Conservation (phyloP, 345 rosid genomes). For the Heritiera littoralis region DNA sequence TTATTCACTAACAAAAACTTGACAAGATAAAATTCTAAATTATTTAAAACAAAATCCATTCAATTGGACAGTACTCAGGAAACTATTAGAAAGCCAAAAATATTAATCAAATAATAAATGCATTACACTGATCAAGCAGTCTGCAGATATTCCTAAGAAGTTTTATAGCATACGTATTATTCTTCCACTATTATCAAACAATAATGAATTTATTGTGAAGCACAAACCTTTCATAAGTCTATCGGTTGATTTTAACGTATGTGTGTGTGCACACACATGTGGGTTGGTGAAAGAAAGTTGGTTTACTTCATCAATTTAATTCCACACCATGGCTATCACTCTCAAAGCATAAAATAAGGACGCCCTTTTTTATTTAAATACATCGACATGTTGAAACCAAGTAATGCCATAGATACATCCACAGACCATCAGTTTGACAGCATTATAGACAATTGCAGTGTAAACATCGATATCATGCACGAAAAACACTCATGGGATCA, state of each 20-base stretch:
- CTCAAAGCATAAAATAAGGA: not conserved
- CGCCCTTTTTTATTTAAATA: not conserved
- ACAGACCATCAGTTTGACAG: not conserved
- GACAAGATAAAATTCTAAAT: not conserved
- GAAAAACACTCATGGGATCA: not conserved
- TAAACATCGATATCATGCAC: not conserved
- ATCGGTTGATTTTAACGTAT: not conserved
- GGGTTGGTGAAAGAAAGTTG: not conserved
- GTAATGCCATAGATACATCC: constrained; percentile 7
- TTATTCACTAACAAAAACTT: constrained; percentile 5
- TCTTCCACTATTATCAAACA: not conserved
- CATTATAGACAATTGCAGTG: not conserved
- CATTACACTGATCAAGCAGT: not conserved
- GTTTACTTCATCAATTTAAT: not conserved
- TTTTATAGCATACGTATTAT: not conserved
- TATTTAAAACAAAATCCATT: not conserved
- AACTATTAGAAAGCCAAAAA: not conserved
- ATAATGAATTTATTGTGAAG: not conserved
- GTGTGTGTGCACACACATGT: not conserved
- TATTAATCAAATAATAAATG: not conserved
- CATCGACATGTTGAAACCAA: not conserved
- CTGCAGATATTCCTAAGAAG: not conserved
- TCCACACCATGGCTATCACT: not conserved
- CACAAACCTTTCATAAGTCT: not conserved
- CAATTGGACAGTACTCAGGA: not conserved